Conservation (phyloP, 768 basidiomycete species). For the Naganishia randhawae region DNA sequence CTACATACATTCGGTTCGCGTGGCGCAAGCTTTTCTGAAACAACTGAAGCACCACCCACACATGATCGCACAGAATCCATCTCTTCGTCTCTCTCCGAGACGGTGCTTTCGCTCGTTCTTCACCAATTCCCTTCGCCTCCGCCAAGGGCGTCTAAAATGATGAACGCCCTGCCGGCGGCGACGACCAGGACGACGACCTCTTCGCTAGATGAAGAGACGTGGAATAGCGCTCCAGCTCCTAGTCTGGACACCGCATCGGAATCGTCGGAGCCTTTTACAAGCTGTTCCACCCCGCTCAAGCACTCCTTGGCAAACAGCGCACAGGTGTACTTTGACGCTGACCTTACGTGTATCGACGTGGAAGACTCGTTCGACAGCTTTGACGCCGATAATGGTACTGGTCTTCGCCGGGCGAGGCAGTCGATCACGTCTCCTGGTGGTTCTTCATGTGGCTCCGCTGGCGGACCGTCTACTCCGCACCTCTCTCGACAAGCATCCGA, state of each 20-base stretch:
- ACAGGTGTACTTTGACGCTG: neutral
- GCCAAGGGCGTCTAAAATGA: no score
- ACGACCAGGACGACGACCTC: no score
- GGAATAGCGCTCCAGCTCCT: neutral
- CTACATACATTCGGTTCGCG: neutral
- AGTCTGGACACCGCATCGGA: neutral
- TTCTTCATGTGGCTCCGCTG: neutral
- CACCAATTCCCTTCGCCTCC: neutral
- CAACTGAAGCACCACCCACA: neutral
- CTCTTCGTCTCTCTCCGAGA: neutral
- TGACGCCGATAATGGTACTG: neutral
- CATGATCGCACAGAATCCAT: neutral
- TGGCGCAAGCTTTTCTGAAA: neutral
- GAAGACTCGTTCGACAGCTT: neutral
- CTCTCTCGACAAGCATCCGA: neutral
- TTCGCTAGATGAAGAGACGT: neutral
- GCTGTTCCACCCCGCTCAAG: neutral
- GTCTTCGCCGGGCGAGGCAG: neutral
- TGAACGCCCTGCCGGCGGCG: no score
- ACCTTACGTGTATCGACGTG: neutral
- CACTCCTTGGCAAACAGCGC: neutral
- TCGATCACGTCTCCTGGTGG: neutral
- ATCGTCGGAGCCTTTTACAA: neutral
- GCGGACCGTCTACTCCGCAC: neutral
- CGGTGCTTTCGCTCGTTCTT: neutral